phyloP scores from a whole-genome alignment of 768 basidiomycete genomes.

The Mycena rebaudengoi region DNA sequence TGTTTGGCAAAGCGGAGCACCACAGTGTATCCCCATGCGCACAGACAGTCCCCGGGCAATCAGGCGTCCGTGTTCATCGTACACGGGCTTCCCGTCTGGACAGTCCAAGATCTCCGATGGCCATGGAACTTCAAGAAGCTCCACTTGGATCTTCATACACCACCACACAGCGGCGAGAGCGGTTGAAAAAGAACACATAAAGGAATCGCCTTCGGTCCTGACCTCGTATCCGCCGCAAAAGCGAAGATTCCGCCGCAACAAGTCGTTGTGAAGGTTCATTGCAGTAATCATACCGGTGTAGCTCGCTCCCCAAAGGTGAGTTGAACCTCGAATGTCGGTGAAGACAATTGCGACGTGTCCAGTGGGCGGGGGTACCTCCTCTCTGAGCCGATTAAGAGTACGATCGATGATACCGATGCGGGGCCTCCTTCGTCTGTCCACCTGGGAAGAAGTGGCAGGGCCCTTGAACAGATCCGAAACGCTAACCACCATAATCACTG shows the following conservation, averaged over 20 bases:
- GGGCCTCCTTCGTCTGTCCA: background rate
- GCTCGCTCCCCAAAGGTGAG: slow-evolving; percentile 94
- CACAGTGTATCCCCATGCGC: slow-evolving; percentile 97
- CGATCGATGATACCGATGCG: slow-evolving; percentile 57
- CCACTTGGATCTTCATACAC: slow-evolving; percentile 87
- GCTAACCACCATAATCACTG: slow-evolving; percentile 98
- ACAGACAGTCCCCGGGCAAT: slow-evolving; percentile 90
- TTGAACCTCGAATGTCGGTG: slow-evolving; percentile 98
- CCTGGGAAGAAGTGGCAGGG: slow-evolving; percentile 15
- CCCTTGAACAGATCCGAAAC: slow-evolving; percentile 78
- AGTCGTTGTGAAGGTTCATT: slow-evolving; percentile 86
- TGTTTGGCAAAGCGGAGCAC: slow-evolving; percentile 84
- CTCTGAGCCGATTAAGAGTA: slow-evolving; percentile 68
- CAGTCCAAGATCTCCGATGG: slow-evolving; percentile 92
- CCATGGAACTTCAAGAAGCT: slow-evolving; percentile 86
- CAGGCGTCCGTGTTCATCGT: slow-evolving; percentile 69
- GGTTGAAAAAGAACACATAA: slow-evolving; percentile 97
- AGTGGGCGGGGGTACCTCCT: slow-evolving; percentile 83
- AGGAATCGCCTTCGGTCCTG: slow-evolving; percentile 98
- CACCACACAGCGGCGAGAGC: slow-evolving; percentile 89
- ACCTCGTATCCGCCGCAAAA: slow-evolving; percentile 97
- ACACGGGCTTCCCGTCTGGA: slow-evolving; percentile 85
- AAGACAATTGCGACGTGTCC: slow-evolving; percentile 94
- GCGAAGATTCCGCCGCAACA: slow-evolving; percentile 88
- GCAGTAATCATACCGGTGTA: slow-evolving; percentile 89